Evolutionary conservation across 345 rosid genomes (phyloP).

Genomic region (Passiflora organensis): DNA sequence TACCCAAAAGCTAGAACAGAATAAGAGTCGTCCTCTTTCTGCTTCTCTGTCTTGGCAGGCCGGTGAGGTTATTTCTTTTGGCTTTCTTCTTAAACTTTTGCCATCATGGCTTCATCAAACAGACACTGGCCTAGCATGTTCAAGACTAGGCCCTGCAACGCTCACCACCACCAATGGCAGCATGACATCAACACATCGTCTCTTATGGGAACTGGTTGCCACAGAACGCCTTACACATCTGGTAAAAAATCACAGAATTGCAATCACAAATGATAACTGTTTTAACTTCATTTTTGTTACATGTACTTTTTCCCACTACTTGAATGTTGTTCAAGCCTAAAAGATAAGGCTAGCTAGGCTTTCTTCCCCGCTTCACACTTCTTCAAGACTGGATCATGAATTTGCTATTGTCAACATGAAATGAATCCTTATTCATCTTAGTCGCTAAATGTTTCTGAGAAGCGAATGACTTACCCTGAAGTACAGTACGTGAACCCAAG

Average conservation of each 20-base stretch:
- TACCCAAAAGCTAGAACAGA: constrained; percentile 36
- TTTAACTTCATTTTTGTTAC: not conserved
- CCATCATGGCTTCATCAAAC: constrained; percentile 91
- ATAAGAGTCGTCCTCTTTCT: constrained; percentile 23
- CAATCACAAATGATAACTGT: not conserved
- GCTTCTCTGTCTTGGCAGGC: constrained; percentile 21
- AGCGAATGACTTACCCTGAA: too few species aligned
- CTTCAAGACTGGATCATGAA: too few species aligned
- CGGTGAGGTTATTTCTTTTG: constrained; percentile 8
- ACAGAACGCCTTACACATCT: constrained; percentile 52
- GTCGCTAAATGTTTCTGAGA: not conserved
- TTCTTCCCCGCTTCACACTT: too few species aligned
- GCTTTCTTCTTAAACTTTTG: constrained; percentile 4
- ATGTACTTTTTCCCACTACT: not conserved
- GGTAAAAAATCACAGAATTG: constrained; percentile 31
- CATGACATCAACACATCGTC: constrained; percentile 65
- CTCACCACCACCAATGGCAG: constrained; percentile 79
- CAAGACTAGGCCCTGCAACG: constrained; percentile 90
- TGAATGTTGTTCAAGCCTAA: too few species aligned
- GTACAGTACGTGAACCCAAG: too few species aligned
- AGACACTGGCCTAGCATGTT: constrained; percentile 99
- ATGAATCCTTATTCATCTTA: not conserved
- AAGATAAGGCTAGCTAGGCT: too few species aligned
- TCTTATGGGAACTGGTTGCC: constrained; percentile 47
- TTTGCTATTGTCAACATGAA: not conserved